Evolutionary conservation across 441 rosid genomes (phyloP).

Genomic region (Pelargonium myrrhifolium): DNA sequence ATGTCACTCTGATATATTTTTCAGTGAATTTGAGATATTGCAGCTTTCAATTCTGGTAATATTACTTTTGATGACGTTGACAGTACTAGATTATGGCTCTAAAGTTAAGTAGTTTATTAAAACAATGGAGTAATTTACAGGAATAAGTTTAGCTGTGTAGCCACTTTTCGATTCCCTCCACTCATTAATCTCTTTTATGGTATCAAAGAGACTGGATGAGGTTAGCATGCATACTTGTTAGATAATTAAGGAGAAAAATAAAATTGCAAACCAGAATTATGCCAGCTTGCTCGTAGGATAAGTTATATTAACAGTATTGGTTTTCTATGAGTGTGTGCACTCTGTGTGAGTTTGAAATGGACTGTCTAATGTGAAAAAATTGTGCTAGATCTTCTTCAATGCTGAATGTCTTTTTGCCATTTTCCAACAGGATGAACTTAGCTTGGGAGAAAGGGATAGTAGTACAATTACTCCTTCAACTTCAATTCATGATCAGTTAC

Average conservation of each 20-base stretch:
- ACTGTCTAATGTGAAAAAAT: slow-evolving; percentile 1
- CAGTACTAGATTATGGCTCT: neutral
- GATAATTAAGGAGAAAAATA: neutral
- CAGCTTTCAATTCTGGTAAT: neutral
- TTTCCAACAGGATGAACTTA: slow-evolving; percentile 35
- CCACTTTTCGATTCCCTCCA: neutral
- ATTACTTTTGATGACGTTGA: neutral
- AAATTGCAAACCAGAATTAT: neutral
- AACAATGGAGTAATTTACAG: neutral
- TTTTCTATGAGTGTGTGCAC: neutral
- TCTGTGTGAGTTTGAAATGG: neutral
- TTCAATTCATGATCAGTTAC: slow-evolving; percentile 19
- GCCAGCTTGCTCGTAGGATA: neutral
- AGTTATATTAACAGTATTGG: neutral
- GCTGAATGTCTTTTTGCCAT: slow-evolving; percentile 15
- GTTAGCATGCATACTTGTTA: neutral
- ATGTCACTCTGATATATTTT: neutral
- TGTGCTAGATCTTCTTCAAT: slow-evolving; percentile 10
- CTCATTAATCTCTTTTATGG: neutral
- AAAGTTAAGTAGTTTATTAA: neutral
- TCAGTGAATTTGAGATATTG: neutral
- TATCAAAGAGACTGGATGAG: neutral
- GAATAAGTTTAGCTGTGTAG: neutral
- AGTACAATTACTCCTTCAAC: slow-evolving; percentile 18
- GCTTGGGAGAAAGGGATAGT: slow-evolving; percentile 22